A percentile compares a stretch with the other conserved stretches of the same genome.
phyloP scores from a whole-genome alignment of 169 alveolate genomes.

The Blepharisma undulans region DNA sequence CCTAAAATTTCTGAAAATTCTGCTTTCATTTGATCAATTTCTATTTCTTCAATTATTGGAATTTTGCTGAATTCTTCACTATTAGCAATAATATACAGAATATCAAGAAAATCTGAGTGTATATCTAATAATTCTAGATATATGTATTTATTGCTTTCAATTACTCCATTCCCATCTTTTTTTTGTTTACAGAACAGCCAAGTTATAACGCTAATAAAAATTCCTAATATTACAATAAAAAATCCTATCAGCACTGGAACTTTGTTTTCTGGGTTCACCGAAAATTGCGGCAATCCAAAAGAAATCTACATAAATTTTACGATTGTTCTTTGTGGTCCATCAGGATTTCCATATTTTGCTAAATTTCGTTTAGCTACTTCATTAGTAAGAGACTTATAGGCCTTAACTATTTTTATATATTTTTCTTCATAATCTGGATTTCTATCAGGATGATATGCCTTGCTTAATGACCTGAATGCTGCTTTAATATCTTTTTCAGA shows the following conservation, averaged over 20 bases:
- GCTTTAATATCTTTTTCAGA: constrained; percentile 91
- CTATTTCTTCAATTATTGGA: neutral
- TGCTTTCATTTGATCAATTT: neutral
- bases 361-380: constrained; percentile 94
- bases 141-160: neutral
- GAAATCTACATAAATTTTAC: constrained; percentile 84
- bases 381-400: constrained; percentile 97
- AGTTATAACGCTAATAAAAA: constrained; percentile 55
- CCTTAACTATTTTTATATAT: constrained; percentile 93
- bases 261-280: constrained; percentile 72
- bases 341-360: constrained; percentile 99
- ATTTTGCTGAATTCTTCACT: neutral
- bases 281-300: constrained; percentile 95
- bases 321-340: constrained; percentile 93
- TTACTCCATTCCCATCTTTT: neutral
- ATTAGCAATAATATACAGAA: neutral
- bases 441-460: constrained; percentile 97
- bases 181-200: neutral
- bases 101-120: neutral
- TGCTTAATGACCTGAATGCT: constrained; percentile 94
- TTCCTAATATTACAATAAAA: constrained; percentile 48
- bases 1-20: neutral
- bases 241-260: neutral
- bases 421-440: constrained; percentile 98
- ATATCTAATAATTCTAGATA: neutral